Conservation (phyloP, 108 stramenopile species). For the Nannochloropsis salina region DNA sequence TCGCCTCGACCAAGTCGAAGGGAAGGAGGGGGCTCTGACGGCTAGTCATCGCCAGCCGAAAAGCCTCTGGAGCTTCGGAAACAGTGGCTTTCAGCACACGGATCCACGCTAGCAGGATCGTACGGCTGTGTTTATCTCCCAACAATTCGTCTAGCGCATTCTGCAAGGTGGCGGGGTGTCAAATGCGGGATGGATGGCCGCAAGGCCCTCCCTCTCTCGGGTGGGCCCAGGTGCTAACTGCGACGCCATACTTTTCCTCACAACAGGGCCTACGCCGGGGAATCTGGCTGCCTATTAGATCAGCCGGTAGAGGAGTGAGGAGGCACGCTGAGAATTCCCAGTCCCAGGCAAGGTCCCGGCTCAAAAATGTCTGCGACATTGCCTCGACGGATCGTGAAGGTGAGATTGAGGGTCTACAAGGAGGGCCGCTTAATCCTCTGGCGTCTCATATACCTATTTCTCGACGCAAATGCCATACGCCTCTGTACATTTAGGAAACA, state of each 20-base stretch:
- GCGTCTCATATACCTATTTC: background rate
- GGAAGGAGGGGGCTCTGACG: no score
- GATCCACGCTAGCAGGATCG: no score
- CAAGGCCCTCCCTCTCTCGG: no score
- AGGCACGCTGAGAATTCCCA: background rate
- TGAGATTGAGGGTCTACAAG: background rate
- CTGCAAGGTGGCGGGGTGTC: no score
- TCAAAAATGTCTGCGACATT: conserved; percentile 30
- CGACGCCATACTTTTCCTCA: background rate
- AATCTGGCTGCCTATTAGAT: background rate
- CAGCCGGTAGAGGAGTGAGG: background rate
- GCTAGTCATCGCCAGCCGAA: no score
- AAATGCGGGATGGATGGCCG: no score
- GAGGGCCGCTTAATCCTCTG: background rate
- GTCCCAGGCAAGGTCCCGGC: background rate
- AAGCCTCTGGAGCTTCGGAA: no score
- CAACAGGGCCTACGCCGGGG: background rate
- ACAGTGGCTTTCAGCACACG: no score
- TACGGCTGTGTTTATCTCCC: no score
- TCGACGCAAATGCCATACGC: background rate
- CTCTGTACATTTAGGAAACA: conserved; percentile 64
- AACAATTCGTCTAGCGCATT: no score
- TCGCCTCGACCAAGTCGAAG: no score
- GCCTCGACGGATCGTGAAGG: conserved; percentile 46
- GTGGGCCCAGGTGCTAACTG: no score